Evolutionary conservation across 192 early-diverging fungal genomes (phyloP).

Genomic region (Coemansia umbellata): DNA sequence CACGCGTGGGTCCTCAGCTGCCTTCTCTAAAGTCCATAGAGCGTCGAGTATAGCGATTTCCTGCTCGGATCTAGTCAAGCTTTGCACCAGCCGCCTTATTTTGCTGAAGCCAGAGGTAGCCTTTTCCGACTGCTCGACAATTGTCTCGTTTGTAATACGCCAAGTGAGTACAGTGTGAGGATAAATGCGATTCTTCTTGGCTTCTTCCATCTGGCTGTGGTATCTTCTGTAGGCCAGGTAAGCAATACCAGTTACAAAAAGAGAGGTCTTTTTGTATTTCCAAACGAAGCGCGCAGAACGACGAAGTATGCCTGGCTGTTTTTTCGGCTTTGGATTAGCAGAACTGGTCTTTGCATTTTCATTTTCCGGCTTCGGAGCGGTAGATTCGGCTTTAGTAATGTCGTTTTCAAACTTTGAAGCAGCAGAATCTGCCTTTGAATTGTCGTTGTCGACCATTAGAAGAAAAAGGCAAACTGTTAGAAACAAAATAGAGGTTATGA

Average conservation of each 20-base stretch:
- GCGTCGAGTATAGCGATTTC: conserved; percentile 38
- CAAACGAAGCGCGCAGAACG: conserved; percentile 4
- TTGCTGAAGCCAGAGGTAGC: too few relatives aligned
- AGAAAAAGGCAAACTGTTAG: too few relatives aligned
- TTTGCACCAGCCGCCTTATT: too few relatives aligned
- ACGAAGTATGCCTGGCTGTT: conserved; percentile 7
- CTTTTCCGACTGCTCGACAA: conserved; percentile 4
- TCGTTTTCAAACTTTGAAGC: too few relatives aligned
- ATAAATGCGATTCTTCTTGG: background rate
- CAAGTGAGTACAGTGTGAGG: conserved; percentile 15
- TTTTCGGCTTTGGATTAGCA: too few relatives aligned
- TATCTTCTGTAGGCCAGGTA: background rate
- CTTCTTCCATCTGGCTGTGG: background rate
- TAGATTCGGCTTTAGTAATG: too few relatives aligned
- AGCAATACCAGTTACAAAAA: conserved; percentile 4
- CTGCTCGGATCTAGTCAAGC: too few relatives aligned
- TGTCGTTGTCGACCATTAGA: too few relatives aligned
- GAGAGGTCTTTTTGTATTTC: conserved; percentile 16
- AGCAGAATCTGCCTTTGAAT: too few relatives aligned
- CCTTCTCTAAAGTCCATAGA: conserved; percentile 45
- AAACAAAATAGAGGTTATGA: too few relatives aligned
- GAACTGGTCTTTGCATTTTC: too few relatives aligned
- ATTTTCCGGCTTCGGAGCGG: too few relatives aligned
- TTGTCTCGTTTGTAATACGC: conserved; percentile 18
- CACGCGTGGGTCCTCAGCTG: conserved; percentile 52